Evolutionary conservation across 2,329 filamentous ascomycete species (phyloP), one percentile per base, ranked within the genome.

Genomic region (Arthrinium phaeospermum): DNA sequence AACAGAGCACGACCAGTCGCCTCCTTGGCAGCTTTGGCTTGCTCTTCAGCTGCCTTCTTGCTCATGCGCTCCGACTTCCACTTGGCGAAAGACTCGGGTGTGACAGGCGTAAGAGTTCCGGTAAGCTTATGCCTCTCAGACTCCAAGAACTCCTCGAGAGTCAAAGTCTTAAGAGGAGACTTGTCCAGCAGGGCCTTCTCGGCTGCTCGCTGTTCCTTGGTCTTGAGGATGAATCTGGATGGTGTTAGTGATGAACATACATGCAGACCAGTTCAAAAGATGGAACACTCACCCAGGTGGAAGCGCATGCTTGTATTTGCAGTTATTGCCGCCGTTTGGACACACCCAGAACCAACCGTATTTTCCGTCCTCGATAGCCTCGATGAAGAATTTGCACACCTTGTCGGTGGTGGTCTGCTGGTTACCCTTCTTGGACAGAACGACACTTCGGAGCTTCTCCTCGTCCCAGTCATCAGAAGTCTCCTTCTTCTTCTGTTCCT

Each of bases 341-440:
- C 96, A 99, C 73, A 91, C 88, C 96, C 96, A 99, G 85, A 99
- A 98, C 96, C 96, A 99, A 75, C 96, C 96, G 79, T 99, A 99
- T 84, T 98, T 99, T 79, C 95, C 94, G 81, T 99, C 96, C 85
- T 99, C 96, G 75, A 99, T 96, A 37, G 96, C 96, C 77, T 95
- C 92, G 81, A 98, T 96, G 82, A 99, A 99, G 87, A 86, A 98
- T 85, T 98, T 99, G 94, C 96, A 99, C 76, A 99, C 96, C 85
- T 98, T 99, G 81, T 99, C 96, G 67, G 96, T 99, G 6, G 93
- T 94, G 30, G 95, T 98, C 81, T 92, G 91, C 73, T 97, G 96
- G 83, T 99, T 99, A 70, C 96, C 96, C 83, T 99, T 97, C 86
- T 99, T 99, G 79, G 93, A 97, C 81, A 97, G 78, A 34, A 99